Percentiles rank a stretch among this genome's conserved stretches.
These are phyloP conservation scores for Russula vinacea DNA, from an alignment of 768 basidiomycete genomes.

Conservation along the genomic window DNA sequence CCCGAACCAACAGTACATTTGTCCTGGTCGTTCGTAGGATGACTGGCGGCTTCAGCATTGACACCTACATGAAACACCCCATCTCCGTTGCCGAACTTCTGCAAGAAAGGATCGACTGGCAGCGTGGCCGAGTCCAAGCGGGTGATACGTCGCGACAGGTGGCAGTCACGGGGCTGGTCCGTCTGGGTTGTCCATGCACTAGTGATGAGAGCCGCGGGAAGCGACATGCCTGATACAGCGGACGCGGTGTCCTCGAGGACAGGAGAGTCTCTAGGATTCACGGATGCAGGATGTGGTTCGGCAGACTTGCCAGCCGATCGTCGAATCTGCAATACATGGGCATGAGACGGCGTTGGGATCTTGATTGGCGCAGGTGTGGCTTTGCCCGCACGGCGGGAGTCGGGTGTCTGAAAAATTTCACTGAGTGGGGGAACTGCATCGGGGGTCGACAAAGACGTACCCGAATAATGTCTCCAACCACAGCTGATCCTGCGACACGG, in stretches of 20 bases:
- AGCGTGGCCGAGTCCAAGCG: conserved; percentile 29
- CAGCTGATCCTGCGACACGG: not conserved
- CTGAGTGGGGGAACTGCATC: not conserved
- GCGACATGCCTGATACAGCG: conserved; percentile 22
- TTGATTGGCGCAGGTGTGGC: conserved; percentile 23
- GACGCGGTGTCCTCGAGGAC: conserved; percentile 21
- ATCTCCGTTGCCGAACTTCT: not conserved
- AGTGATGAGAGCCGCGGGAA: conserved; percentile 23
- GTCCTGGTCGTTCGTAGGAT: not conserved
- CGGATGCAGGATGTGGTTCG: not conserved
- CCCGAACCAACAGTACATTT: not conserved
- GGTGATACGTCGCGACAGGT: conserved; percentile 21
- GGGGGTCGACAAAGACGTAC: conserved; percentile 4
- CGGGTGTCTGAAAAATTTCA: not conserved
- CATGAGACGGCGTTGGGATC: conserved; percentile 17
- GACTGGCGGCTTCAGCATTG: not conserved
- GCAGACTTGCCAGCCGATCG: conserved; percentile 14
- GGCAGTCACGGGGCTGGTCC: conserved; percentile 16
- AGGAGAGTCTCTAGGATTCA: conserved; percentile 15
- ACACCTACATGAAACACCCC: not conserved
- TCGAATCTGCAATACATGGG: conserved; percentile 17
- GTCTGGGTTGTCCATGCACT: conserved; percentile 13
- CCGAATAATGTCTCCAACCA: not conserved
- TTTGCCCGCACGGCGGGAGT: conserved; percentile 13
- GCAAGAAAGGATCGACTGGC: conserved; percentile 12